Evolutionary conservation across 73 alveolate species (phyloP).

Genomic region (Paramecium pentaurelia): DNA sequence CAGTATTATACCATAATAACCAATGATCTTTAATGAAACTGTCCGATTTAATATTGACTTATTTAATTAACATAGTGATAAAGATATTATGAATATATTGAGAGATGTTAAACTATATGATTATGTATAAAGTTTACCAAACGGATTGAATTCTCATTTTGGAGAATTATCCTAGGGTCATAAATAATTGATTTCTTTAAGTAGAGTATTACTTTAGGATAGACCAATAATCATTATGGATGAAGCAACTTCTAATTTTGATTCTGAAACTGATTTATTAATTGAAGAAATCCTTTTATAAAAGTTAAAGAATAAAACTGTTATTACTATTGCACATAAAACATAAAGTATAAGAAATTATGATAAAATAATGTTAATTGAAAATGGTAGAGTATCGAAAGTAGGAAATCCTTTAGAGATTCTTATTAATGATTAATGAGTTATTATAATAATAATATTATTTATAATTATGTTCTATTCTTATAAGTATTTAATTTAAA

Average conservation of each 20-base stretch:
- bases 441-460: background rate
- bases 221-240: background rate
- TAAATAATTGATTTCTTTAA: background rate
- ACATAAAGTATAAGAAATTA: background rate
- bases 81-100: background rate
- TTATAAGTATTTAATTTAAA: background rate
- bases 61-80: background rate
- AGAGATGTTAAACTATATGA: background rate
- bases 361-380: background rate
- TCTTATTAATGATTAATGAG: background rate
- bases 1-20: background rate
- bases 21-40: background rate
- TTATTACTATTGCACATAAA: background rate
- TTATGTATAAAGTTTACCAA: background rate
- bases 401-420: background rate
- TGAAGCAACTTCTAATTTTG: background rate
- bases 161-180: background rate
- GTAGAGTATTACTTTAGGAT: background rate
- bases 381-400: background rate
- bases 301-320: background rate
- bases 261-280: background rate
- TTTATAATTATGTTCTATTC: background rate
- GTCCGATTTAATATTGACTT: background rate
- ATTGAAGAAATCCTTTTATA: background rate
- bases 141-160: background rate